Conservation (phyloP, 129 eudicot genomes). For the Glebionis coronaria region DNA sequence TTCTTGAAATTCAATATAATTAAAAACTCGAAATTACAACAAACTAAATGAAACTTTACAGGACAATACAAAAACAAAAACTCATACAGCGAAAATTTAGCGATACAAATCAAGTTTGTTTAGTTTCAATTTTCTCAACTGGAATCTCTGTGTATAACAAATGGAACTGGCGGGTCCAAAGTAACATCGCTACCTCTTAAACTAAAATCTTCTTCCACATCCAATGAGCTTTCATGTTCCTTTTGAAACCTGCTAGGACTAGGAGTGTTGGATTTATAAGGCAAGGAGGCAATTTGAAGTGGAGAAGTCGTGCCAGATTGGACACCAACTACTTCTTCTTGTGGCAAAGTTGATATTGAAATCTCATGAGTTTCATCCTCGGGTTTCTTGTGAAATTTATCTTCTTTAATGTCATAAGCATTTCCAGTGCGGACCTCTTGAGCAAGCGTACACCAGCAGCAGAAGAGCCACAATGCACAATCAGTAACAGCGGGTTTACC, state of each 20-base stretch:
- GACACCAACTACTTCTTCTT: conserved; percentile 42
- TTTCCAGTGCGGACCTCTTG: conserved; percentile 96
- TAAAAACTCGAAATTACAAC: conserved; percentile 20
- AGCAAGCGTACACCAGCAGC: conserved; percentile 98
- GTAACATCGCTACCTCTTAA: conserved; percentile 35
- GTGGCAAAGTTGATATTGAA: conserved; percentile 49
- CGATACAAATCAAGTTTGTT: neutral
- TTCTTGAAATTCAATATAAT: conserved; percentile 13
- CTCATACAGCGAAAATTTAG: conserved; percentile 11
- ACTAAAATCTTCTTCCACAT: conserved; percentile 38
- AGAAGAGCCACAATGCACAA: conserved; percentile 85
- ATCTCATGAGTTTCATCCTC: conserved; percentile 24
- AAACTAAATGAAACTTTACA: conserved; percentile 24
- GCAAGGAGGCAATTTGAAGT: conserved; percentile 30
- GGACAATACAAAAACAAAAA: conserved; percentile 12
- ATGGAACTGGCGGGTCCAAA: conserved; percentile 67
- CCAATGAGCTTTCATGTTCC: conserved; percentile 35
- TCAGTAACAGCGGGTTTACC: conserved; percentile 71
- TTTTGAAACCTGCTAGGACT: conserved; percentile 50
- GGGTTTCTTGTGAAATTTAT: conserved; percentile 53
- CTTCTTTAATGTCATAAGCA: conserved; percentile 66
- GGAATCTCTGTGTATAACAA: conserved; percentile 48
- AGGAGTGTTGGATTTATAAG: conserved; percentile 31
- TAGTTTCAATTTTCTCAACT: conserved; percentile 18
- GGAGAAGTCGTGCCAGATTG: conserved; percentile 51